A percentile compares a stretch with the other conserved stretches of the same genome.
Conservation (phyloP, 148 eudicot genomes). For the Cornus suecica region DNA sequence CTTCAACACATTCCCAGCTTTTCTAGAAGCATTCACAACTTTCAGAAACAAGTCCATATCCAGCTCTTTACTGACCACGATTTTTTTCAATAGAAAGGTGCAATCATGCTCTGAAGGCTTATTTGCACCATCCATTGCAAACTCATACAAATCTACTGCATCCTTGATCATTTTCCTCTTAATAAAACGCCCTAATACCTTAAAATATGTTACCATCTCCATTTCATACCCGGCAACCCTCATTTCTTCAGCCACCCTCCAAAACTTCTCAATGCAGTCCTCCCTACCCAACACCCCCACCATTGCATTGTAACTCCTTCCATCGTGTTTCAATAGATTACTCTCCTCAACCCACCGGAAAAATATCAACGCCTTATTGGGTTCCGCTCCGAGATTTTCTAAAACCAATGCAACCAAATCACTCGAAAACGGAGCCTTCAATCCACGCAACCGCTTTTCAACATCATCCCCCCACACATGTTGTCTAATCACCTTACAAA, state of each 20-base stretch:
- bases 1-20: slow-evolving; percentile 42
- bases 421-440: slow-evolving; percentile 34
- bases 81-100: slow-evolving; percentile 57
- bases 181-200: slow-evolving; percentile 42
- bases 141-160: slow-evolving; percentile 66
- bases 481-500: slow-evolving; percentile 41
- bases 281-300: slow-evolving; percentile 49
- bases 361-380: slow-evolving; percentile 61
- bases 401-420: slow-evolving; percentile 59
- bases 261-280: slow-evolving; percentile 64
- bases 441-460: slow-evolving; percentile 46
- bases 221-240: slow-evolving; percentile 49
- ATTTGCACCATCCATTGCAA: slow-evolving; percentile 46
- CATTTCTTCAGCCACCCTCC: slow-evolving; percentile 69
- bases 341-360: slow-evolving; percentile 79
- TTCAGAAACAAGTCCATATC: slow-evolving; percentile 58
- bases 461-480: slow-evolving; percentile 68
- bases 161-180: slow-evolving; percentile 57
- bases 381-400: slow-evolving; percentile 46
- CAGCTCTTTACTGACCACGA: slow-evolving; percentile 51
- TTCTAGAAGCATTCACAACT: slow-evolving; percentile 46
- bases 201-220: slow-evolving; percentile 41
- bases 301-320: slow-evolving; percentile 54
- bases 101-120: slow-evolving; percentile 62
- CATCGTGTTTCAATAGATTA: slow-evolving; percentile 55